phyloP scores from a whole-genome alignment of 495 filamentous ascomycete species.

The Aspergillus sparsus region DNA sequence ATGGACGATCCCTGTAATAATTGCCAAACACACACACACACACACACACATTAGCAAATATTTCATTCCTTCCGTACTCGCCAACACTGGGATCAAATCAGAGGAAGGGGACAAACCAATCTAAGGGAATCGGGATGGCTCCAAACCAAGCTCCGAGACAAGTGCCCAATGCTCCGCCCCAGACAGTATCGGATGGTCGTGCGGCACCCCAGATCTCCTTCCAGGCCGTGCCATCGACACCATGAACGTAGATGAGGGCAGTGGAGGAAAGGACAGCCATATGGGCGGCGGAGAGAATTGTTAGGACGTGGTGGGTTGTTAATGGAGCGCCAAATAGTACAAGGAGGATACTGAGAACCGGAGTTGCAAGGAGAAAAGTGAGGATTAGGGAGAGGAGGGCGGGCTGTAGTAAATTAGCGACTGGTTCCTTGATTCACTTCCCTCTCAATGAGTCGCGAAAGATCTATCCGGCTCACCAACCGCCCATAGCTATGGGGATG shows the following conservation, averaged over 20 bases:
- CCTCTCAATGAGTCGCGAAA: background rate
- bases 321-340: constrained; percentile 90
- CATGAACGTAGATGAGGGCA: constrained; percentile 79
- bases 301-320: constrained; percentile 78
- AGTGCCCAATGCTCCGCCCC: constrained; percentile 46
- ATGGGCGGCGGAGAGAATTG: constrained; percentile 76
- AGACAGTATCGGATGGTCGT: constrained; percentile 44
- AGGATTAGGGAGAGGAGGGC: constrained; percentile 60
- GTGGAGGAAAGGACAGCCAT: constrained; percentile 73
- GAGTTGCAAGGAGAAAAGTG: constrained; percentile 64
- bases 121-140: constrained; percentile 87
- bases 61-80: no score
- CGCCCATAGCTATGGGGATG: no score
- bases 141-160: constrained; percentile 64
- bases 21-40: no score
- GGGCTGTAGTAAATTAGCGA: constrained; percentile 48
- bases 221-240: constrained; percentile 75
- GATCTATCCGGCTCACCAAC: no score
- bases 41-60: no score
- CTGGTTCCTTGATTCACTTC: background rate
- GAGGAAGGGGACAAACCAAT: constrained; percentile 63
- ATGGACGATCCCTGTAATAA: constrained; percentile 71
- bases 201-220: constrained; percentile 60
- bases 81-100: constrained; percentile 6
- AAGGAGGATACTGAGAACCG: constrained; percentile 62